Percentiles rank a stretch among this genome's conserved stretches.
Conservation (phyloP, 2,329 filamentous ascomycete genomes). For the Monosporascus sp. region DNA sequence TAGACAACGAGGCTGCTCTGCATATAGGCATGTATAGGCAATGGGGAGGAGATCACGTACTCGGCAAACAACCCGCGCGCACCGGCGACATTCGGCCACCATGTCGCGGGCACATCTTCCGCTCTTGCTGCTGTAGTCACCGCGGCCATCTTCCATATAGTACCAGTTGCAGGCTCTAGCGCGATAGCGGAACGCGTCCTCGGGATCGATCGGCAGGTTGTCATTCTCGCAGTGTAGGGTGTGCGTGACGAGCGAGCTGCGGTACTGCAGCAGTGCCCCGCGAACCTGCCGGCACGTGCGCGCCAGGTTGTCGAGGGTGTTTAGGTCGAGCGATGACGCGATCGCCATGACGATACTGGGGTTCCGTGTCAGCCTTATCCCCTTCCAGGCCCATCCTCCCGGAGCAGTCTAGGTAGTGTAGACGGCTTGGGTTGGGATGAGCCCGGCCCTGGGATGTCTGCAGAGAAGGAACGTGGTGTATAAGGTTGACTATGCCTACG, state of each 20-base stretch:
- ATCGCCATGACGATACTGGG: constrained; percentile 70
- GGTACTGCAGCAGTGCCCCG: constrained; percentile 71
- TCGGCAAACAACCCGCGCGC: constrained; percentile 72
- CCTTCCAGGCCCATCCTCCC: constrained; percentile 3
- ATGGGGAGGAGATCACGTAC: constrained; percentile 43
- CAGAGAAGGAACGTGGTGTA: constrained; percentile 17
- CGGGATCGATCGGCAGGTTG: constrained; percentile 44
- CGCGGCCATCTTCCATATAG: constrained; percentile 48
- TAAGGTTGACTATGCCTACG: constrained; percentile 46
- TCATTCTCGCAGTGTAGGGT: constrained; percentile 81
- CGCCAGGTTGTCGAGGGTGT: constrained; percentile 77
- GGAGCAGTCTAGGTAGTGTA: background rate
- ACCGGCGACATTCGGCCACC: constrained; percentile 77
- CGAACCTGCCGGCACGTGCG: constrained; percentile 77
- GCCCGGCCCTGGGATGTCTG: constrained; percentile 7
- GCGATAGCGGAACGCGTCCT: constrained; percentile 52
- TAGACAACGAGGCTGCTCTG: constrained; percentile 1
- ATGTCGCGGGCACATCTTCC: constrained; percentile 80
- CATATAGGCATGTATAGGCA: background rate
- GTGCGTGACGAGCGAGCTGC: constrained; percentile 63
- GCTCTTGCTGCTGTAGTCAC: constrained; percentile 57
- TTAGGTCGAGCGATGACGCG: constrained; percentile 75
- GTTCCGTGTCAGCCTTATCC: constrained; percentile 7
- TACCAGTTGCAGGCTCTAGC: constrained; percentile 53
- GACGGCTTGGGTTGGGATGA: background rate